phyloP scores from a whole-genome alignment of 2,329 filamentous ascomycete species.

The Fusarium vanettenii region DNA sequence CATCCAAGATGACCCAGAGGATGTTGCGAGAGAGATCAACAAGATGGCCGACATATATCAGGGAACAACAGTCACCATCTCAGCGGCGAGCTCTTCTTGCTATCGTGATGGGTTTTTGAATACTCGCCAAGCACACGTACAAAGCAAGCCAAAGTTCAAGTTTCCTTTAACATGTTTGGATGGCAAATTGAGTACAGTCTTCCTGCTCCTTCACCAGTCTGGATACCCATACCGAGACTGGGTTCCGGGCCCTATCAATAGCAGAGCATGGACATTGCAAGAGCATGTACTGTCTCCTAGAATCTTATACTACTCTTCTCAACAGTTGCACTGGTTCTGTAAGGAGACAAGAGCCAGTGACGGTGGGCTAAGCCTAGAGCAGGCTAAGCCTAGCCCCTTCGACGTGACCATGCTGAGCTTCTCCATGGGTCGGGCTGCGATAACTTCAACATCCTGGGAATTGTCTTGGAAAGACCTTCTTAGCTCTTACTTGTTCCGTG shows the following conservation, averaged over 20 bases:
- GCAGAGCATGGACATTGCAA: background rate
- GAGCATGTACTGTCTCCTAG: background rate
- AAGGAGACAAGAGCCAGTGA: background rate
- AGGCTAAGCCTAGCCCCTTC: background rate
- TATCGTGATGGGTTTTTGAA: background rate
- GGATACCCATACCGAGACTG: background rate
- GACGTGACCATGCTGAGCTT: background rate
- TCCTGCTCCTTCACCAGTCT: background rate
- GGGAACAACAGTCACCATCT: background rate
- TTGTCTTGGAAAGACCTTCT: background rate
- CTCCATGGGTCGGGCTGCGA: background rate
- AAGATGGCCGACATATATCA: background rate
- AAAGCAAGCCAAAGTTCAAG: background rate
- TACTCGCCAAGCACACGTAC: background rate
- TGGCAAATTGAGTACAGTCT: background rate
- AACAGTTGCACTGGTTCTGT: background rate
- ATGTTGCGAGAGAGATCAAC: background rate
- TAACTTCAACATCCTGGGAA: background rate
- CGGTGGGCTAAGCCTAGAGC: background rate
- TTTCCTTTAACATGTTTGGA: background rate
- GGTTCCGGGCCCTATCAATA: background rate
- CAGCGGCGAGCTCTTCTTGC: background rate
- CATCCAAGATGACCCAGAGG: background rate
- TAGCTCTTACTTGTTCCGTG: background rate
- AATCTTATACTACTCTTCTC: background rate